Evolutionary conservation across 106 monocot species (phyloP).

Genomic region (Gastrodia elata): DNA sequence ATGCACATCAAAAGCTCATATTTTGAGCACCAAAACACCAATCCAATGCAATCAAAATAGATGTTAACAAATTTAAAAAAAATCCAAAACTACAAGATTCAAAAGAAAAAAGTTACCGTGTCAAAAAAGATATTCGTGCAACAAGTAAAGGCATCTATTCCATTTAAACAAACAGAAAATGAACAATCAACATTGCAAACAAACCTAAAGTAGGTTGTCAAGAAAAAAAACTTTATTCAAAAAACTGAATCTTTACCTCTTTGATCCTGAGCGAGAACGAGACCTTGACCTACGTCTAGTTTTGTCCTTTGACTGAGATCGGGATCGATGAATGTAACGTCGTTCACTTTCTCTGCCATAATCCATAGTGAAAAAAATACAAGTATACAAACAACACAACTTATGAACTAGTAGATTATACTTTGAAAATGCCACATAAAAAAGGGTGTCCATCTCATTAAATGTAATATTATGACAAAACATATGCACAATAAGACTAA

Average conservation of each 20-base stretch:
- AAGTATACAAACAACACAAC: not conserved
- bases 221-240: not conserved
- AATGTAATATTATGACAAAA: not conserved
- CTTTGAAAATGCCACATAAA: not conserved
- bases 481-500: not conserved
- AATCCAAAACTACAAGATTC: not conserved
- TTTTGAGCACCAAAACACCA: not conserved
- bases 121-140: not conserved
- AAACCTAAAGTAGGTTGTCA: not conserved
- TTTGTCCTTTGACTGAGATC: conserved; percentile 41
- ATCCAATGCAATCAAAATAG: not conserved
- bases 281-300: conserved; percentile 64
- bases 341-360: conserved; percentile 50
- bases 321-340: conserved; percentile 37
- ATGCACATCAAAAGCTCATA: not conserved
- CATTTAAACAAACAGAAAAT: not conserved
- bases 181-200: not conserved
- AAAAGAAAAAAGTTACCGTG: not conserved
- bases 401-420: not conserved
- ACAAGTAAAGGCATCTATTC: not conserved
- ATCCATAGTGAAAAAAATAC: conserved; percentile 22
- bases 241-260: conserved; percentile 31
- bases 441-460: not conserved
- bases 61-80: not conserved
- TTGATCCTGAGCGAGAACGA: conserved; percentile 55